Evolutionary conservation across 768 basidiomycete species (phyloP).

Genomic region (Gloeopeniophorella convolvens): DNA sequence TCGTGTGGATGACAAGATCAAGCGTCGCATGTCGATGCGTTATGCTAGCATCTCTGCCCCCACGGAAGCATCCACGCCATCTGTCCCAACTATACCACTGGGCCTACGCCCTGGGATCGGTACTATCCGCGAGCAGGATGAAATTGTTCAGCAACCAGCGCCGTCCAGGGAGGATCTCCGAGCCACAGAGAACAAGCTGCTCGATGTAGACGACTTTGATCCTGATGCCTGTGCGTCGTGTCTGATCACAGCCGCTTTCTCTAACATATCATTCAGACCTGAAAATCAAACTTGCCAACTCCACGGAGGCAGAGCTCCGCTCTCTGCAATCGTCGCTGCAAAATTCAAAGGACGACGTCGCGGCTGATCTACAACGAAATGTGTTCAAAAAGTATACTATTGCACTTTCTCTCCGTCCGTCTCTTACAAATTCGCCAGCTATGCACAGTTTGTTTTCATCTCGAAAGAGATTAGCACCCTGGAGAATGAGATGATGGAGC

Average conservation of each 20-base stretch:
- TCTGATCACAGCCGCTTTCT: not conserved
- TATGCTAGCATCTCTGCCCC: constrained; percentile 84
- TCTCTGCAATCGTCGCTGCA: constrained; percentile 72
- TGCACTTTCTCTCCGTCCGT: not conserved
- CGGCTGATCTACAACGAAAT: constrained; percentile 77
- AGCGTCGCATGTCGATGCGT: constrained; percentile 93
- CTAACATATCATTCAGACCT: constrained; percentile 37
- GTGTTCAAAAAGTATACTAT: constrained; percentile 84
- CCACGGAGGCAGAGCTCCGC: constrained; percentile 75
- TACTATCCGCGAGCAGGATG: constrained; percentile 43
- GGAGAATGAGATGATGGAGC: constrained; percentile 96
- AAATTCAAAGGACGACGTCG: constrained; percentile 62
- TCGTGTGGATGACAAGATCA: constrained; percentile 80
- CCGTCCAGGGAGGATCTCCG: constrained; percentile 55
- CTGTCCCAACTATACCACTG: constrained; percentile 51
- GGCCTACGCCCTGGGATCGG: constrained; percentile 32
- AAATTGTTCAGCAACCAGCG: constrained; percentile 31
- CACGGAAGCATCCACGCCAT: constrained; percentile 48
- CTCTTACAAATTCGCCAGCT: constrained; percentile 43
- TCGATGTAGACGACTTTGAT: constrained; percentile 80
- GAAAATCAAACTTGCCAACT: constrained; percentile 84
- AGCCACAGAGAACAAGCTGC: constrained; percentile 46
- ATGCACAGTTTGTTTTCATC: constrained; percentile 93
- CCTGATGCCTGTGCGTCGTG: constrained; percentile 73
- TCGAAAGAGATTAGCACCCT: constrained; percentile 96